Conservation (phyloP, 306 rosid genomes). For the Glycine soja region DNA sequence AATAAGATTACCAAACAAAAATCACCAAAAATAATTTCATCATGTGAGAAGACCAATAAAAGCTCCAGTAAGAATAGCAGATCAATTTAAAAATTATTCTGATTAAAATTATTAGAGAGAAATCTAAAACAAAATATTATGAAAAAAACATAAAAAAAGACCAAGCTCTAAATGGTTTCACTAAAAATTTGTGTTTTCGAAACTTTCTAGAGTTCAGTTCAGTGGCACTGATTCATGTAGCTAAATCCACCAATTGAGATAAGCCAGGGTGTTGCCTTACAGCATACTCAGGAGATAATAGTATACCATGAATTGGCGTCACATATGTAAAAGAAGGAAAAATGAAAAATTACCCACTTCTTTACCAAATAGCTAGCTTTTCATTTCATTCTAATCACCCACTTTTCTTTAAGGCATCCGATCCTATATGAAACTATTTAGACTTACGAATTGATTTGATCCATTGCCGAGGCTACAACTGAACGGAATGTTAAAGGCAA, state of each 20-base stretch:
- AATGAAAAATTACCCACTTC: not conserved
- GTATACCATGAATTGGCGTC: not conserved
- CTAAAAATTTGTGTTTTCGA: not conserved
- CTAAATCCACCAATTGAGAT: conserved; percentile 10
- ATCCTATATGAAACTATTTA: conserved; percentile 32
- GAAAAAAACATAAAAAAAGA: conserved; percentile 1
- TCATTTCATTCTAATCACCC: not conserved
- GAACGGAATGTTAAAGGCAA: conserved; percentile 87
- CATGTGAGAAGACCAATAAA: conserved; percentile 4
- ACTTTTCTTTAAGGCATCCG: conserved; percentile 22
- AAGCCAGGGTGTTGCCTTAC: conserved; percentile 1
- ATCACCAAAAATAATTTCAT: not conserved
- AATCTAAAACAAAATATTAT: conserved; percentile 4
- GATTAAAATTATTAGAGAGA: conserved; percentile 9
- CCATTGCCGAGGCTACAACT: conserved; percentile 83
- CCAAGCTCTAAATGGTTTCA: conserved; percentile 4
- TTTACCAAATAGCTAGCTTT: not conserved
- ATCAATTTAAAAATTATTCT: not conserved
- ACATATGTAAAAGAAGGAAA: not conserved
- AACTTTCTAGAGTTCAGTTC: conserved; percentile 6
- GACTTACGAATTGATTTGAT: conserved; percentile 86
- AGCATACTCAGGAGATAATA: not conserved
- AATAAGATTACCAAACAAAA: conserved; percentile 28
- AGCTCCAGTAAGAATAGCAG: not conserved
- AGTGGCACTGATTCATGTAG: not conserved